phyloP scores from a whole-genome alignment of 2,329 filamentous ascomycete genomes.

The Fusarium duplospermum region DNA sequence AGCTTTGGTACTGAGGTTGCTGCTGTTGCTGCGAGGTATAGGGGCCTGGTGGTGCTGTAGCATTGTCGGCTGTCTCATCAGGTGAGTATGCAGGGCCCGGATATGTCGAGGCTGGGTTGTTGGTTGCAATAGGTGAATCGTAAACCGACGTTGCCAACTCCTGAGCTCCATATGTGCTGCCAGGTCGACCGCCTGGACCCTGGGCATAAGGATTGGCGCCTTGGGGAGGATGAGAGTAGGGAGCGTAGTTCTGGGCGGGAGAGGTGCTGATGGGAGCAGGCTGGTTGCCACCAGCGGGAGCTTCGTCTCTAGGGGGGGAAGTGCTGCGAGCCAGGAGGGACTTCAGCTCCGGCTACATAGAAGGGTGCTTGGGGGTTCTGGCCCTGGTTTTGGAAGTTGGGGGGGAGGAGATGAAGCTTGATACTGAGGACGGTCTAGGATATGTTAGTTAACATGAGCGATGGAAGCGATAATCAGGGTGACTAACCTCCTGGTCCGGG shows the following conservation, averaged over 20 bases:
- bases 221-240: conserved; percentile 57
- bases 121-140: conserved; percentile 74
- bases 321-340: conserved; percentile 59
- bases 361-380: conserved; percentile 68
- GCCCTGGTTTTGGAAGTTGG: conserved; percentile 66
- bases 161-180: conserved; percentile 78
- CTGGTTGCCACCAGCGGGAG: conserved; percentile 61
- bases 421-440: conserved; percentile 59
- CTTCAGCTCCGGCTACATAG: conserved; percentile 71
- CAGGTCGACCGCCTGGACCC: conserved; percentile 65
- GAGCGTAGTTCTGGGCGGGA: conserved; percentile 56
- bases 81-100: conserved; percentile 61
- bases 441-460: conserved; percentile 36
- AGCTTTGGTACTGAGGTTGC: conserved; percentile 56
- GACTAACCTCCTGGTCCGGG: conserved; percentile 59
- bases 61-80: conserved; percentile 54
- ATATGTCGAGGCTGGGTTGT: conserved; percentile 60
- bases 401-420: conserved; percentile 62
- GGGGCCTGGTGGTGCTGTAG: conserved; percentile 45
- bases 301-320: conserved; percentile 64
- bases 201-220: conserved; percentile 55
- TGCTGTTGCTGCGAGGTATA: conserved; percentile 49
- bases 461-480: not conserved
- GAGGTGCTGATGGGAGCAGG: conserved; percentile 64
- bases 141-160: conserved; percentile 83